A percentile compares a stretch with the other conserved stretches of the same genome.
Conservation (phyloP, 1,284 basidiomycete species). For the Pseudozyma thailandica region DNA sequence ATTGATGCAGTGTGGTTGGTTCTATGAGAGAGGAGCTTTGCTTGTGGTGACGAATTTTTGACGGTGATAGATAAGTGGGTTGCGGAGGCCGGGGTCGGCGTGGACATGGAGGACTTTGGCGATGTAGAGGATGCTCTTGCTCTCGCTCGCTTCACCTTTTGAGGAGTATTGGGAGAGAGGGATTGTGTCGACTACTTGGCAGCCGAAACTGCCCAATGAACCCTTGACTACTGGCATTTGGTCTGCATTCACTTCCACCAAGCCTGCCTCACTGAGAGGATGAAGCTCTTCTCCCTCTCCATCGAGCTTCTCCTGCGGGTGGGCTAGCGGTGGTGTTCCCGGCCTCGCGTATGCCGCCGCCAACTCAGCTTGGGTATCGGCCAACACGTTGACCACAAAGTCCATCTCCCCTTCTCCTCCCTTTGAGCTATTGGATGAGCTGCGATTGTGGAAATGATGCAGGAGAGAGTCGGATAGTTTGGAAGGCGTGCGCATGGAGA, state of each 20-base stretch:
- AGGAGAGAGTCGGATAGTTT: slow-evolving; percentile 24
- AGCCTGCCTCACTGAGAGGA: slow-evolving; percentile 19
- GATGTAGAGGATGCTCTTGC: slow-evolving; percentile 26
- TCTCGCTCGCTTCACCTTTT: not conserved
- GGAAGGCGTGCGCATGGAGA: slow-evolving; percentile 35
- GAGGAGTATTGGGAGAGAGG: slow-evolving; percentile 9
- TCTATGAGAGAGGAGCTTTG: not conserved
- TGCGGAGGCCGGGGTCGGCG: not conserved
- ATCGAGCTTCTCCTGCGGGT: not conserved
- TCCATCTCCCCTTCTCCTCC: slow-evolving; percentile 10
- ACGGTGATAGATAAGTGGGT: slow-evolving; percentile 34
- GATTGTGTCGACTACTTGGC: slow-evolving; percentile 26
- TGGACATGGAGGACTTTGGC: slow-evolving; percentile 28
- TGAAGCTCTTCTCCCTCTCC: slow-evolving; percentile 4
- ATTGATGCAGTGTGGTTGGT: not conserved
- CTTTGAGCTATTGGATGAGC: not conserved
- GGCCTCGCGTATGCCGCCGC: slow-evolving; percentile 30
- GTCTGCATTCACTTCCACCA: not conserved
- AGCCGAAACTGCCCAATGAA: slow-evolving; percentile 19
- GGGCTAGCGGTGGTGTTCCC: slow-evolving; percentile 14
- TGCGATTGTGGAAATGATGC: not conserved
- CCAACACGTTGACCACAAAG: slow-evolving; percentile 21
- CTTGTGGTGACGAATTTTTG: slow-evolving; percentile 28
- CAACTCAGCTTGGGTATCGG: slow-evolving; percentile 5
- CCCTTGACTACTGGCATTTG: slow-evolving; percentile 9